Base-by-base conservation (phyloP, 306 rosid genomes). In the Calophaca sinica region DNA sequence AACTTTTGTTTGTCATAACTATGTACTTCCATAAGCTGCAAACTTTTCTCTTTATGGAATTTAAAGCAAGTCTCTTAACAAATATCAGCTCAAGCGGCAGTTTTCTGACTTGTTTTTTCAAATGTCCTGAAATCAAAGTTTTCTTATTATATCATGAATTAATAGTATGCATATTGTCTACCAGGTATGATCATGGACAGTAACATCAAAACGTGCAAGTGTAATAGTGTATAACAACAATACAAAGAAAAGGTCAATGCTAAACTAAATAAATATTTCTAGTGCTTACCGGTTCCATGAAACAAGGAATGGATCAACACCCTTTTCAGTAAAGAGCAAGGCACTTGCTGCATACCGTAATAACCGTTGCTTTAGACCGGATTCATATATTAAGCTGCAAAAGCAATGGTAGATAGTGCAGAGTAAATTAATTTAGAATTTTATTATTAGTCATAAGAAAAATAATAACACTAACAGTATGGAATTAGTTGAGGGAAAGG, bases 341-440 rank as follows among this genome's bases (percentile, higher is more conserved):
- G 98, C 98, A 85, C 93, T 93, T 9, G 96, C 98, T 9, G 98
- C 96, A 82, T 90, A 93, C 8, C 82, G 87, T 75, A 93, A 68
- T 71, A 93, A 74, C 84, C 99, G 85, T 84, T 86, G 89, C 92
- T 94, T 94, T 83, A 94, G 96, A 77, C 96, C 98, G 73, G 98
- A 86, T 78, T 92, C 99, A 74, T 88, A 94, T 71, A 94, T 89
- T 79, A 90, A 82, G 82, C 99, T 94, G 91, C 84, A 88, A 64
- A 75, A 62, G 38, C 57, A 77, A 57, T 80, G 51, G 53, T 49
- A 61, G 64, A 66, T 42, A 41, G 81, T 15, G 54, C 46, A 70
- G 52, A 62, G 9, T 62, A 64, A 51, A 71, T 65, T 48, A 68
- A 60, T 49, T 66, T 64, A 42, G 38, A 78, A 33, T 73, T 70